Evolutionary conservation across 345 rosid species (phyloP).

Genomic region (Citrus cavaleriei): DNA sequence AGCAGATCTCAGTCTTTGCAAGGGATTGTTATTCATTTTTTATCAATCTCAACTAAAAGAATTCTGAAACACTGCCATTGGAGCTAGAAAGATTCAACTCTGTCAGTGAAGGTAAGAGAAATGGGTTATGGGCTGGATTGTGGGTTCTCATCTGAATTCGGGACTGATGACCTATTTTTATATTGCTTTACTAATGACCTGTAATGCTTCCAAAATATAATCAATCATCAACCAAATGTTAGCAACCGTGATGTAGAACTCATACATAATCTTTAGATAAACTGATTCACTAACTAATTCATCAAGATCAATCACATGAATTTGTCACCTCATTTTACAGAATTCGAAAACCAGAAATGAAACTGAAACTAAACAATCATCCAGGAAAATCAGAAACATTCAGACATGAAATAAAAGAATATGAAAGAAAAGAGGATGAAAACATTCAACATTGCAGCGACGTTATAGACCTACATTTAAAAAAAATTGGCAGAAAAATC

Average conservation of each 20-base stretch:
- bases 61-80: background rate
- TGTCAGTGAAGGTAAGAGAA: background rate
- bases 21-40: background rate
- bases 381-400: background rate
- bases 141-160: background rate
- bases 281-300: background rate
- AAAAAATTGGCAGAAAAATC: too few species aligned
- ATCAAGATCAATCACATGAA: background rate
- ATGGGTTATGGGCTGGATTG: background rate
- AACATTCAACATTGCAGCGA: conserved; percentile 30
- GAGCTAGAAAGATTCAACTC: too few species aligned
- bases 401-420: background rate
- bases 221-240: background rate
- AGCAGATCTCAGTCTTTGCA: background rate
- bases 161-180: background rate
- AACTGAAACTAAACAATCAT: background rate
- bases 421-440: background rate
- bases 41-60: background rate
- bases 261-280: background rate
- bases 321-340: background rate
- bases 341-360: background rate
- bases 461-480: too few species aligned
- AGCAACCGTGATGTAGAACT: background rate
- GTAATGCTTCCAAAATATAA: background rate
- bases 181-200: too few species aligned